Conservation (phyloP, 2,329 filamentous ascomycete species). For the Cercospora janseana region DNA sequence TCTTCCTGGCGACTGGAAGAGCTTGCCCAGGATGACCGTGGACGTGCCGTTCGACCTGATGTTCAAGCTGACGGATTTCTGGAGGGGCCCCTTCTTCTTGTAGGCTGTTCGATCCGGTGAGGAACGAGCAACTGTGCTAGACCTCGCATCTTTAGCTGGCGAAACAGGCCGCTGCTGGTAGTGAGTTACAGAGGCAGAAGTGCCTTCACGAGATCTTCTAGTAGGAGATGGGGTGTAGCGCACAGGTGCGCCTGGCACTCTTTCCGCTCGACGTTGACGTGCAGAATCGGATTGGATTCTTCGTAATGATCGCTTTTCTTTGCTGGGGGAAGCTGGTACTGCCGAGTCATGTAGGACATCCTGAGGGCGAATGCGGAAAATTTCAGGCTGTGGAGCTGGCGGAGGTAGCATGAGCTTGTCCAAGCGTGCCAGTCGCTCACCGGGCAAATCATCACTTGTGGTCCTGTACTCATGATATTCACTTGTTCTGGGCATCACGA, state of each 20-base stretch:
- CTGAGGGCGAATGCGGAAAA: no score
- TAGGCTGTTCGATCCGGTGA: not conserved
- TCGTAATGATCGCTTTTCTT: slow-evolving; percentile 20
- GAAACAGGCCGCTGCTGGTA: not conserved
- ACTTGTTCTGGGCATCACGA: no score
- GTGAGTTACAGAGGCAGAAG: slow-evolving; percentile 5
- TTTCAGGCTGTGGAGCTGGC: slow-evolving; percentile 8
- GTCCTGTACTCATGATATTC: no score
- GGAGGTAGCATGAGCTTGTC: slow-evolving; percentile 26
- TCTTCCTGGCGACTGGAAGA: slow-evolving; percentile 33
- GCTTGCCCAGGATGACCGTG: slow-evolving; percentile 32
- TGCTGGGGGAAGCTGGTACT: slow-evolving; percentile 1
- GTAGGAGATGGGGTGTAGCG: slow-evolving; percentile 32
- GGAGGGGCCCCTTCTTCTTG: slow-evolving; percentile 22
- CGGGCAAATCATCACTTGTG: no score
- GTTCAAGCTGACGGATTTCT: slow-evolving; percentile 32
- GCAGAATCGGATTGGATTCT: slow-evolving; percentile 24
- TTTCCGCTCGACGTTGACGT: slow-evolving; percentile 15
- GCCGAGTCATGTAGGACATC: no score
- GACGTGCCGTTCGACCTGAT: slow-evolving; percentile 29
- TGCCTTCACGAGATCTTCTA: slow-evolving; percentile 21
- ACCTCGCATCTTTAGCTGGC: not conserved
- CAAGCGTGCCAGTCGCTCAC: slow-evolving; percentile 21
- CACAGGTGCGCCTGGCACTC: slow-evolving; percentile 33
- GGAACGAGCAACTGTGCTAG: slow-evolving; percentile 6